Percentiles rank a stretch among this genome's conserved stretches.
These are phyloP conservation scores for Vitis hybrid DNA, from an alignment of 177 flowering plant species.

Conservation along the genomic window DNA sequence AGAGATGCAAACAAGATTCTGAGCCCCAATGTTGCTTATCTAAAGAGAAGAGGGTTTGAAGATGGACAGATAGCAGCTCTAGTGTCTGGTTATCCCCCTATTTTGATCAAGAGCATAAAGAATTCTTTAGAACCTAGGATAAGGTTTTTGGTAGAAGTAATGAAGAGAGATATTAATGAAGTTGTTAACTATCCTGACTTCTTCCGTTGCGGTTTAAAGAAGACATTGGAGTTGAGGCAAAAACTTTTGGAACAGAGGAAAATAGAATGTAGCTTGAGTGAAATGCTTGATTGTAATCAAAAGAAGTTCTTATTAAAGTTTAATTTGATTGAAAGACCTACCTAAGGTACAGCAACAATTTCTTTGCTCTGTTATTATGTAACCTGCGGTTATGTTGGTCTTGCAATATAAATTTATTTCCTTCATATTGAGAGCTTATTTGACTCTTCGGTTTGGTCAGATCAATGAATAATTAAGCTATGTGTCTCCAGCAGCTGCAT, in stretches of 20 bases:
- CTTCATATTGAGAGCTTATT: background rate
- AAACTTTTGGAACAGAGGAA: slow-evolving; percentile 57
- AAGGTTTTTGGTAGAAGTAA: slow-evolving; percentile 70
- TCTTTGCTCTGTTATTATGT: slow-evolving; percentile 2
- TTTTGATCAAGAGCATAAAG: slow-evolving; percentile 79
- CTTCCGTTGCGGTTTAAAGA: slow-evolving; percentile 80
- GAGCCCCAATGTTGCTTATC: slow-evolving; percentile 58
- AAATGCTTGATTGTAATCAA: slow-evolving; percentile 82
- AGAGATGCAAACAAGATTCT: slow-evolving; percentile 81
- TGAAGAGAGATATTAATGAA: slow-evolving; percentile 75
- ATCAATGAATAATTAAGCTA: slow-evolving; percentile 1
- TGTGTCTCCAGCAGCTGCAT: background rate
- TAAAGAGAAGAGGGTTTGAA: slow-evolving; percentile 56
- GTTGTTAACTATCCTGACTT: slow-evolving; percentile 76
- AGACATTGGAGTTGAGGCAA: slow-evolving; percentile 72
- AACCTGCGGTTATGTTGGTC: background rate
- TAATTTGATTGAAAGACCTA: slow-evolving; percentile 37
- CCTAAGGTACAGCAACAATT: slow-evolving; percentile 19
- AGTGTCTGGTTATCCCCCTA: slow-evolving; percentile 79
- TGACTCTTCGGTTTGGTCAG: background rate
- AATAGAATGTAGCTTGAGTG: slow-evolving; percentile 69
- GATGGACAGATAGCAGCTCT: slow-evolving; percentile 56
- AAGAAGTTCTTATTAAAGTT: slow-evolving; percentile 71
- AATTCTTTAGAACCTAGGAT: slow-evolving; percentile 90
- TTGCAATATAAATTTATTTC: background rate